Evolutionary conservation across 768 basidiomycete genomes (phyloP), one percentile per base, ranked within the genome.

Genomic region (Tricholoma sp.): DNA sequence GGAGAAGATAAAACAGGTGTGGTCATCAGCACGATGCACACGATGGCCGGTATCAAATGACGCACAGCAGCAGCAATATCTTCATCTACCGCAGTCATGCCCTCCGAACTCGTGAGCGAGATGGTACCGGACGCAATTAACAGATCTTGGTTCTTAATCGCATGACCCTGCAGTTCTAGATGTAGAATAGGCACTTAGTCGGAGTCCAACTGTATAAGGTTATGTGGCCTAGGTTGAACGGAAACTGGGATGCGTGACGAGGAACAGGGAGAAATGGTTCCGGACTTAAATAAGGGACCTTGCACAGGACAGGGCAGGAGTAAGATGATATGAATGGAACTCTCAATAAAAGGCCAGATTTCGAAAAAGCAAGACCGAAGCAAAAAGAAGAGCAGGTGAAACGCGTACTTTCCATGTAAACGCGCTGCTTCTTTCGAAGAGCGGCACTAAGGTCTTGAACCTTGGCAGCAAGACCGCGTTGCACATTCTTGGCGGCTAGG

Each of bases 371-470:
- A 32, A 27, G 37, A 41, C 53, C 9, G 47, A 31, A 29, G 12
- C 14, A 51, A 37, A 43, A 21, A 52, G 59, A 34, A 61, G 60
- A 61, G 58, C 2, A 32, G 4, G 8, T 32, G 31, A 32, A 59
- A 61, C 55, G 81, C 95, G 73, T 69, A 96, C 97, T 95, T 74
- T 97, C 90, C 90, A 99, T 90, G 72, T 98, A 98, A 31, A 96
- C 90, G 58, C 93, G 86, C 73, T 99, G 97, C 76, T 96, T 98
- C 79, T 97, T 98, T 60, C 97, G 84, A 69, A 99, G 98, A 11
- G 85, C 78, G 19, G 88, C 89, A 65, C 93, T 95, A 53, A 94
- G 79, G 64, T 94, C 92, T 75, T 98, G 97, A 11, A 98, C 84
- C 71, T 94, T 94, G 35, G 91, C 93, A n/a, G 97, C 97, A 54